Conservation (phyloP, 768 basidiomycete genomes). For the Coprinellus micaceus region DNA sequence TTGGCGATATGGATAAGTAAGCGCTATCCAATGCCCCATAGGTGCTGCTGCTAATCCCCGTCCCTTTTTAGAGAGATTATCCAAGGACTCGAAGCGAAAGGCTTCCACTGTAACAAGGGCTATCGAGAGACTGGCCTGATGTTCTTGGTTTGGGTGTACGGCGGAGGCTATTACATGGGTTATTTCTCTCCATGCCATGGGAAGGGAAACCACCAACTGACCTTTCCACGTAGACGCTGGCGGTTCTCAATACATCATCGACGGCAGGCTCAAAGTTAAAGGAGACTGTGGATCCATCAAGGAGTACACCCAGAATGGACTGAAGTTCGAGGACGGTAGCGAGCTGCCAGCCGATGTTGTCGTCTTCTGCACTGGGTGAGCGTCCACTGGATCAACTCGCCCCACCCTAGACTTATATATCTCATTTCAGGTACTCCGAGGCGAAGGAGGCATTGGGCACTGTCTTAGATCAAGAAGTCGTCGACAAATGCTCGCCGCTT, state of each 20-base stretch:
- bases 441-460: conserved; percentile 32
- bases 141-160: conserved; percentile 5
- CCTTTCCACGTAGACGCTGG: conserved; percentile 45
- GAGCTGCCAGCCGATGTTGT: conserved; percentile 38
- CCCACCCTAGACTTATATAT: conserved; percentile 30
- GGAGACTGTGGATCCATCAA: conserved; percentile 42
- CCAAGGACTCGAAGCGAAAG: conserved; percentile 10
- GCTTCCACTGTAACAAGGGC: conserved; percentile 13
- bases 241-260: conserved; percentile 51
- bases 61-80: no score
- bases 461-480: conserved; percentile 43
- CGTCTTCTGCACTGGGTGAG: conserved; percentile 18
- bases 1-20: conserved; percentile 11
- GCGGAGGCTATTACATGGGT: conserved; percentile 16
- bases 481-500: conserved; percentile 41
- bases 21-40: neutral
- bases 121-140: conserved; percentile 11
- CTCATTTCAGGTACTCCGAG: conserved; percentile 39
- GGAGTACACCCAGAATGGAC: conserved; percentile 36
- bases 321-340: conserved; percentile 45
- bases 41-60: neutral
- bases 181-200: neutral
- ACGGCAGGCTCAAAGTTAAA: conserved; percentile 68
- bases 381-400: conserved; percentile 43
- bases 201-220: neutral